Evolutionary conservation across 495 filamentous ascomycete species (phyloP), one percentile per base, ranked within the genome.

Genomic region (Penicillium longicatenatum): DNA sequence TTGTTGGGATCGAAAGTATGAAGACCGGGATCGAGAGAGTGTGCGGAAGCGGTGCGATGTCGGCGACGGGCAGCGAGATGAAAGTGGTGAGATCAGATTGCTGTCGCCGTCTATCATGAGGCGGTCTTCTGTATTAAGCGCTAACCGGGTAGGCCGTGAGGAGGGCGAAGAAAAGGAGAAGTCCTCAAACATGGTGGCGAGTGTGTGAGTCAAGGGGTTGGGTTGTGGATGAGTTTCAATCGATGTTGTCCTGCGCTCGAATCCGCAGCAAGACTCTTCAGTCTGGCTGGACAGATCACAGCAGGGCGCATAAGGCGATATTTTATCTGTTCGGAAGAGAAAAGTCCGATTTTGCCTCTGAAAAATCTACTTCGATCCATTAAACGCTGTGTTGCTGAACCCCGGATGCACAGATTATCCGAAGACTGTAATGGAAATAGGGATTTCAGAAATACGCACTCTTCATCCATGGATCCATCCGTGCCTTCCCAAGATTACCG

Each of bases 11-110:
- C 70, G 71, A 57, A 70, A 74, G 59, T 73, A 70, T 26, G 65
- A 66, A 24, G 70, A 71, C 52, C 72, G 69, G 8, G 71, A 67
- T 33, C 69, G 76, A 8, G 72, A 67, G 8, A 71, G 52, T 12
- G 63, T 64, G 43, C 68, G 69, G 45, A 74, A 70, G 16, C 73
- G 75, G 21, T 69, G 71, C 8, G 74, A 71, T 41, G 69, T 70
- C n/a, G 77, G 77, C 30, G 77, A 79, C 2, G 77, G 73, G 59
- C 75, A 79, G 33, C 74, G 77, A 19, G 77, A 79, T 31, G 77
- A 79, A 45, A 79, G 45, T 2, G 77, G 77, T 17, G 77, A 79
- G 50, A 77, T 70, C 37, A 77, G 56, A 1, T 61, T 58, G 57
- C 73, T 76, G 55, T 79, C 73, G 48, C 66, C 63, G 54, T 78